Base-by-base conservation (phyloP, 2,329 filamentous ascomycete species). In the Hysterium pulicare region DNA sequence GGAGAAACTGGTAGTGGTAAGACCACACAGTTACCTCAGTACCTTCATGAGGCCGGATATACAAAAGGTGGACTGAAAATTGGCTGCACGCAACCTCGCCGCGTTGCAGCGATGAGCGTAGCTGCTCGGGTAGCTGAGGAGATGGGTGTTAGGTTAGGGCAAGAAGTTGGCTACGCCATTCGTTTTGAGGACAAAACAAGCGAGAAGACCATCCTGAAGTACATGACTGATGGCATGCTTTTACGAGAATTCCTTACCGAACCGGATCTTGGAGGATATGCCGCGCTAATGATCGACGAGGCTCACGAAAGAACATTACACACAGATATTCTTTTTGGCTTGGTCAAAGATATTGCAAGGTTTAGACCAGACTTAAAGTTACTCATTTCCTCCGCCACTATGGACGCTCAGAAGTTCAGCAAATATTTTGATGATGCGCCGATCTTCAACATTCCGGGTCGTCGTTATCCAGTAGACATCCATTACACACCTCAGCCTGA, bases 141-240 rank as follows among this genome's bases (percentile, higher is more conserved):
- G 63, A 87, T 95, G 72, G 90, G 87, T 0, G 85, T 89, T 46
- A 90, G 91, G 63, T 72, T 97, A 9, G 93, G 93, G 1, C 86
- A 88, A 48, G 89, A 96, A 60, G 91, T 97, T 20, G 93, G 93
- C 13, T 98, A 96, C 64, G 84, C 85, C 0, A 95, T 98, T 54
- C 86, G 93, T 47, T 98, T 97, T 57, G 93, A 98, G 62, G 88
- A 96, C 66, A 83, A 84, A 49, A 95, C 90, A 0, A 88, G 82
- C 61, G 89, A 95, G 57, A 94, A 95, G 56, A 97, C 93, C 0
- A 75, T 91, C 6, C 71, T 98, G 41, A 94, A 95, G 67, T 97
- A 95, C 68, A 91, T 95, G 86, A 98, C 93, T 0, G 93, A 98
- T 59, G 93, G 93, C 62, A 95, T 97, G 86, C 73, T 97, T 30